Evolutionary conservation across 2,329 filamentous ascomycete species (phyloP).

Genomic region (Tolypocladium album): DNA sequence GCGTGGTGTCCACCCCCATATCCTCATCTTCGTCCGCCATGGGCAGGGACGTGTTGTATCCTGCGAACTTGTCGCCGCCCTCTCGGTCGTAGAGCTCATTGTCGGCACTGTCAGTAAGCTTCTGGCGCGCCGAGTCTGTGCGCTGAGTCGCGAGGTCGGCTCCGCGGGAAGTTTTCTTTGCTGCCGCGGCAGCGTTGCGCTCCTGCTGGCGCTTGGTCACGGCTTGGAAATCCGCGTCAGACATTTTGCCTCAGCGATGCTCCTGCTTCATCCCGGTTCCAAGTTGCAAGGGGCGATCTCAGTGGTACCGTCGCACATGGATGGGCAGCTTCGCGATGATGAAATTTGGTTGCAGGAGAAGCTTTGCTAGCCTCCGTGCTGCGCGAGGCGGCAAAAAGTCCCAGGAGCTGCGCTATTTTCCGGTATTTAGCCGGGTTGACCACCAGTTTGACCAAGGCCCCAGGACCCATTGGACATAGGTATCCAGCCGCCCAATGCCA

Average conservation of each 20-base stretch:
- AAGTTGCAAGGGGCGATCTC: constrained; percentile 23
- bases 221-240: constrained; percentile 75
- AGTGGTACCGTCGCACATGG: constrained; percentile 26
- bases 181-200: constrained; percentile 71
- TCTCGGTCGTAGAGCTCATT: constrained; percentile 76
- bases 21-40: constrained; percentile 68
- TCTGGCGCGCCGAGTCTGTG: constrained; percentile 82
- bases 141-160: constrained; percentile 73
- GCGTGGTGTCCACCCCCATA: constrained; percentile 64
- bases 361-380: constrained; percentile 6
- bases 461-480: no score
- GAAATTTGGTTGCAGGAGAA: constrained; percentile 8
- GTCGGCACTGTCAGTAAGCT: constrained; percentile 81
- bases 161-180: constrained; percentile 72
- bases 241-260: constrained; percentile 40
- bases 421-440: constrained; percentile 21
- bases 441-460: neutral
- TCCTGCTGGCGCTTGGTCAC: constrained; percentile 84
- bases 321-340: constrained; percentile 12
- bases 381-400: constrained; percentile 21
- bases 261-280: constrained; percentile 31
- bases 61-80: constrained; percentile 70
- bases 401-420: constrained; percentile 1
- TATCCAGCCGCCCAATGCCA: neutral
- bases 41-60: constrained; percentile 85